Evolutionary conservation across 1,284 basidiomycete genomes (phyloP).

Genomic region (Apiotrichum mycotoxinovorans): DNA sequence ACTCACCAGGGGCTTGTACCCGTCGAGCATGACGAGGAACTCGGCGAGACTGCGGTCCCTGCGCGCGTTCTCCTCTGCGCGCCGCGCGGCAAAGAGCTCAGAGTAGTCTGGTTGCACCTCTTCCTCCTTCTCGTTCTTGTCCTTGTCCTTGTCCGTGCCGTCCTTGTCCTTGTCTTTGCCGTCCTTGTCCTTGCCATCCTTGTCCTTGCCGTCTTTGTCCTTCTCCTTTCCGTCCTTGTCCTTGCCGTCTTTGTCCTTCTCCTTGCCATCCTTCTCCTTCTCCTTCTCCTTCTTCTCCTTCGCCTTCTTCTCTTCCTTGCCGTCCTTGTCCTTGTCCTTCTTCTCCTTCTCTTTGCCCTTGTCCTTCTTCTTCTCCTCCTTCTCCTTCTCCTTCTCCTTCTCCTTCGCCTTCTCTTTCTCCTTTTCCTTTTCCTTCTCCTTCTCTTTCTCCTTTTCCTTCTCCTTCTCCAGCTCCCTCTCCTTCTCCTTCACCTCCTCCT

Average conservation of each 20-base stretch:
- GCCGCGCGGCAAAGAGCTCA: conserved; percentile 39
- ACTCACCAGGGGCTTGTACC: conserved; percentile 88
- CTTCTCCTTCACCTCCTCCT: no score
- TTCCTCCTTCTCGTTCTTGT: conserved; percentile 16
- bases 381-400: no score
- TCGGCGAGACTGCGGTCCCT: conserved; percentile 81
- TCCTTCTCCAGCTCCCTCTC: no score
- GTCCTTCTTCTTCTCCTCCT: no score
- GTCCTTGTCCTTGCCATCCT: conserved; percentile 1
- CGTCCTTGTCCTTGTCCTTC: neutral
- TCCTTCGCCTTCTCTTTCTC: no score
- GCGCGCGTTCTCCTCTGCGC: conserved; percentile 70
- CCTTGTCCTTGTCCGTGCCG: conserved; percentile 9
- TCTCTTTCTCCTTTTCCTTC: neutral
- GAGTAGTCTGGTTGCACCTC: conserved; percentile 20
- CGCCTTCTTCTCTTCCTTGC: neutral
- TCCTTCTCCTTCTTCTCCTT: neutral
- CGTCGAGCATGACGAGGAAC: conserved; percentile 92
- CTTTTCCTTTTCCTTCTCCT: neutral
- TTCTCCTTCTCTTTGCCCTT: no score
- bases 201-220: neutral
- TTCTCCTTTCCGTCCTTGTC: neutral
- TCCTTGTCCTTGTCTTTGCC: neutral
- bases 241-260: neutral
- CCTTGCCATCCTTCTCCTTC: neutral